Evolutionary conservation across 345 rosid genomes (phyloP).

Genomic region (Ceriops tagal): DNA sequence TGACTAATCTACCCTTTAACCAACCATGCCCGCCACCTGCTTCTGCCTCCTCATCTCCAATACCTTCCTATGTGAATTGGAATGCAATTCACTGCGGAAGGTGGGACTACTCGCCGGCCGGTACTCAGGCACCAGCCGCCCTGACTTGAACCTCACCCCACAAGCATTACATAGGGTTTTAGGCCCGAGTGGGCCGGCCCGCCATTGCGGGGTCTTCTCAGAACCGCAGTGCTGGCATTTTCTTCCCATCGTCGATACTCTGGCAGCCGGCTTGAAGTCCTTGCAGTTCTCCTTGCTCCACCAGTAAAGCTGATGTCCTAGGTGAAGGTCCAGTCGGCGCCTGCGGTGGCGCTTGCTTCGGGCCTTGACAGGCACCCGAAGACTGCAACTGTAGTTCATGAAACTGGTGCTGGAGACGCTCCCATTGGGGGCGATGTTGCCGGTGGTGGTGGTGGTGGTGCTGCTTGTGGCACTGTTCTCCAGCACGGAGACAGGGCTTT

Average conservation of each 20-base stretch:
- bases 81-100: constrained; percentile 54
- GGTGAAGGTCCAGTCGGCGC: constrained; percentile 35
- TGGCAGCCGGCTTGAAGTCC: constrained; percentile 11
- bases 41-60: constrained; percentile 72
- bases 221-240: constrained; percentile 80
- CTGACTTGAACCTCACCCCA: constrained; percentile 84
- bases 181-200: constrained; percentile 76
- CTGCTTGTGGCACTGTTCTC: constrained; percentile 54
- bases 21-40: constrained; percentile 32
- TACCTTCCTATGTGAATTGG: constrained; percentile 80
- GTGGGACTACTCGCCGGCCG: constrained; percentile 80
- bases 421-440: constrained; percentile 19
- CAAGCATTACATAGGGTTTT: constrained; percentile 88
- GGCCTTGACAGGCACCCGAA: constrained; percentile 47
- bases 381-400: constrained; percentile 40
- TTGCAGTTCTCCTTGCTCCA: constrained; percentile 28
- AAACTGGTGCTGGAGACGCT: constrained; percentile 22
- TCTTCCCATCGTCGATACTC: constrained; percentile 44
- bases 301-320: constrained; percentile 19
- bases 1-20: constrained; percentile 34
- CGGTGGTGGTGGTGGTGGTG: constrained; percentile 23
- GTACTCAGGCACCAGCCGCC: constrained; percentile 78
- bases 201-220: constrained; percentile 90
- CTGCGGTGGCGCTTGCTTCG: constrained; percentile 56
- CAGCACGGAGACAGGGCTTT: constrained; percentile 62